These are phyloP conservation scores for Tulasnella sp. DNA, from an alignment of 768 basidiomycete species.

Conservation along the genomic window DNA sequence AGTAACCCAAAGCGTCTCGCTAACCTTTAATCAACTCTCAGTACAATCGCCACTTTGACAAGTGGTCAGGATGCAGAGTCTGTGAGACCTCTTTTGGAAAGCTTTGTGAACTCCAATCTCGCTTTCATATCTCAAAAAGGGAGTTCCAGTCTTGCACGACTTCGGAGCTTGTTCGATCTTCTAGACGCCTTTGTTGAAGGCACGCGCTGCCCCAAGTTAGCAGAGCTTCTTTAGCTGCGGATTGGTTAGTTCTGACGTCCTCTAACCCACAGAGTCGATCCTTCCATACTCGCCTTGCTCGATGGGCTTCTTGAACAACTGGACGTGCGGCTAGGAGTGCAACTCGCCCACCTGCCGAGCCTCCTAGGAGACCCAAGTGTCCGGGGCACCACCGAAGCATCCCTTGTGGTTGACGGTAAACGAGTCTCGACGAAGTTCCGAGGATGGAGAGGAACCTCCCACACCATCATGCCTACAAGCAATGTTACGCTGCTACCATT, in stretches of 20 bases:
- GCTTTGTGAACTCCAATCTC: background rate
- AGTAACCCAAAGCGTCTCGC: background rate
- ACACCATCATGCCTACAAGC: background rate
- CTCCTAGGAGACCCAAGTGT: background rate
- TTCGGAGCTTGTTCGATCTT: background rate
- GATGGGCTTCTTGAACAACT: background rate
- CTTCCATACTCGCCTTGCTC: background rate
- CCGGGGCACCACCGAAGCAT: background rate
- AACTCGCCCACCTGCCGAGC: background rate
- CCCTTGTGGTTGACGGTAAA: background rate
- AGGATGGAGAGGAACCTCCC: background rate
- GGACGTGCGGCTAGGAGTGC: background rate
- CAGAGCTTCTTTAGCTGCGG: background rate
- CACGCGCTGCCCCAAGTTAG: background rate
- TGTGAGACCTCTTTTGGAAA: background rate
- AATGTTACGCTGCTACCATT: background rate
- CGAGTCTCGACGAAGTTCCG: background rate
- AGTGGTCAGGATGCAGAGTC: background rate
- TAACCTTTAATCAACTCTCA: background rate
- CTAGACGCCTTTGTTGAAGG: background rate
- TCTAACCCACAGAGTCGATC: background rate
- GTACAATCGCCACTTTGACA: background rate
- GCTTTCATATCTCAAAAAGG: background rate
- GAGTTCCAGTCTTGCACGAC: background rate
- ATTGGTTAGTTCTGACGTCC: background rate